Evolutionary conservation across 441 rosid species (phyloP).

Genomic region (Corymbia calophylla): DNA sequence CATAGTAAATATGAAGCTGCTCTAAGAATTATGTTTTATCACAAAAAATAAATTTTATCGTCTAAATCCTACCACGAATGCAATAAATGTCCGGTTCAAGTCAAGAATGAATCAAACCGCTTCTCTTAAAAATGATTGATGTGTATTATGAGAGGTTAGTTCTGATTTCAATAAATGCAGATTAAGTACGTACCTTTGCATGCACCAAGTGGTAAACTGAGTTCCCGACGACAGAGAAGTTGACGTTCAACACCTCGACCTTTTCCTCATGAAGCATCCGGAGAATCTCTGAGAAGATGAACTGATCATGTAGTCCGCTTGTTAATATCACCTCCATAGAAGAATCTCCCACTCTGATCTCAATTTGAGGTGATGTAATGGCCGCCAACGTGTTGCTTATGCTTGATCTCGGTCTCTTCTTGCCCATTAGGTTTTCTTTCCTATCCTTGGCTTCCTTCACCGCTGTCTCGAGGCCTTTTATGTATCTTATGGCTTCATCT

Average conservation of each 20-base stretch:
- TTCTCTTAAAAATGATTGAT: neutral
- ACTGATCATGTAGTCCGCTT: constrained; percentile 9
- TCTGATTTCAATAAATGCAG: neutral
- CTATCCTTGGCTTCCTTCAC: constrained; percentile 20
- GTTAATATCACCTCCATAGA: constrained; percentile 20
- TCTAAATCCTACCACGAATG: neutral
- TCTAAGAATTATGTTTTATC: neutral
- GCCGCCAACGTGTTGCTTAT: neutral
- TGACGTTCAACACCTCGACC: neutral
- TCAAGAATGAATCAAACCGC: neutral
- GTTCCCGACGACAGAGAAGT: neutral
- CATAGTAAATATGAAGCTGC: neutral
- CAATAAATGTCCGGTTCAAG: neutral
- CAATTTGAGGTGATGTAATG: constrained; percentile 14
- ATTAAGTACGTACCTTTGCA: neutral
- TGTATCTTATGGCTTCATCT: constrained; percentile 36
- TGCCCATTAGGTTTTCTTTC: constrained; percentile 14
- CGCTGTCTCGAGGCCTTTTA: constrained; percentile 17
- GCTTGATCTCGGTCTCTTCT: constrained; percentile 12
- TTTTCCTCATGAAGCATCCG: neutral
- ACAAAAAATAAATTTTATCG: neutral
- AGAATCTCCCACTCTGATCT: constrained; percentile 24
- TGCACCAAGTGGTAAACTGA: neutral
- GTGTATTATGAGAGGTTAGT: neutral
- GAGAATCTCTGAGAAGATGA: neutral